These are phyloP conservation scores for Capsicum rhomboideum DNA, from an alignment of 257 asterid genomes.

Conservation along the genomic window DNA sequence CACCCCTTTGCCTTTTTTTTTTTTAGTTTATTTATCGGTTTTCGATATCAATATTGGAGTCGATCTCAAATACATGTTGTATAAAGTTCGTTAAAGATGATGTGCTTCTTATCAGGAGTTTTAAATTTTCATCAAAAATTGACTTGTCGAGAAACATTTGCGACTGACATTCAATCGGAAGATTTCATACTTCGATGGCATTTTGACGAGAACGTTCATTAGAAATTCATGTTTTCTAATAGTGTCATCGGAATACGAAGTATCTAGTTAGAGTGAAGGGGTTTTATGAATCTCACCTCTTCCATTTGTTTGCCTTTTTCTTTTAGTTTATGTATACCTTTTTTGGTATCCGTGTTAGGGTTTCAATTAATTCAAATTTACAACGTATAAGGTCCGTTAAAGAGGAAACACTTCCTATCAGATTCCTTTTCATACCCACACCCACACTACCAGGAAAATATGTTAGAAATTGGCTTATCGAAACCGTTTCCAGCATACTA, in stretches of 20 bases:
- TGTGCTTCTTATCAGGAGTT: accelerated
- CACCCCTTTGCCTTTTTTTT: too few species aligned
- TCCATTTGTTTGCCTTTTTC: not conserved
- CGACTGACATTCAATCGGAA: too few species aligned
- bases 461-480: not conserved
- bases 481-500: too few species aligned
- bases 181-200: not conserved
- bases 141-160: not conserved
- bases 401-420: not conserved
- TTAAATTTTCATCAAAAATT: not conserved
- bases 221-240: not conserved
- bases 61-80: not conserved
- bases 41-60: not conserved
- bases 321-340: not conserved
- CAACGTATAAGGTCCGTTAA: too few species aligned
- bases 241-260: not conserved
- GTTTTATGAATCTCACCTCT: not conserved
- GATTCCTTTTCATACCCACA: not conserved
- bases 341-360: not conserved
- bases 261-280: not conserved
- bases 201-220: not conserved
- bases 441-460: not conserved
- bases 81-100: not conserved
- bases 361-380: not conserved
- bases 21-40: not conserved